Evolutionary conservation across 805 yeast genomes (phyloP).

Genomic region (Candida peoriensis): DNA sequence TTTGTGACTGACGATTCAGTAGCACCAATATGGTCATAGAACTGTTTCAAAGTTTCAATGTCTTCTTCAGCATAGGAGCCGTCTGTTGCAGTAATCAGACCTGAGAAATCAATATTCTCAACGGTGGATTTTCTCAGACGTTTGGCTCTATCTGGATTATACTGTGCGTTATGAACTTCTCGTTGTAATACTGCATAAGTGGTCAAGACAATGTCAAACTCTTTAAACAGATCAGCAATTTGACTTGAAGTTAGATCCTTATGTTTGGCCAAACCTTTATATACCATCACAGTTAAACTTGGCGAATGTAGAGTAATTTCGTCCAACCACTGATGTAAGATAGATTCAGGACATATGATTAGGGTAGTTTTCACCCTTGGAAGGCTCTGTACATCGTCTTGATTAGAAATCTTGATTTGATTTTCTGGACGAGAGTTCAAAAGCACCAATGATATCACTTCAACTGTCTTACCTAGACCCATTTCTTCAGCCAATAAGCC

Average conservation of each 20-base stretch:
- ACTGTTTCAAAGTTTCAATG: slow-evolving; percentile 6
- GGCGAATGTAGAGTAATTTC: slow-evolving; percentile 66
- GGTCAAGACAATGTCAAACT: slow-evolving; percentile 74
- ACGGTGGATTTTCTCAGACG: slow-evolving; percentile 16
- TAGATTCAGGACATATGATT: slow-evolving; percentile 82
- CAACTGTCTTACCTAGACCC: slow-evolving; percentile 97
- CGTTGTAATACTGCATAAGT: slow-evolving; percentile 66
- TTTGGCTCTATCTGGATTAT: slow-evolving; percentile 43
- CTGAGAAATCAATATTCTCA: too few species aligned
- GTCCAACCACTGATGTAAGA: slow-evolving; percentile 78
- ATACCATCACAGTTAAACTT: slow-evolving; percentile 52
- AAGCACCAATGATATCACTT: slow-evolving; percentile 60
- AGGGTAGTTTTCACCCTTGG: slow-evolving; percentile 62
- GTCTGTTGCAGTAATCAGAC: too few species aligned
- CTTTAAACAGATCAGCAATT: slow-evolving; percentile 48
- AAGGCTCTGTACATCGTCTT: slow-evolving; percentile 17
- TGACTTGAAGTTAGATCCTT: slow-evolving; percentile 27
- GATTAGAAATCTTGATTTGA: slow-evolving; percentile 5
- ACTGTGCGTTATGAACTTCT: slow-evolving; percentile 78
- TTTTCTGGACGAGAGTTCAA: slow-evolving; percentile 49
- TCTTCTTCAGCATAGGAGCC: not conserved
- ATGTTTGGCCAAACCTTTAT: slow-evolving; percentile 49
- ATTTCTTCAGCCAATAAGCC: slow-evolving; percentile 90
- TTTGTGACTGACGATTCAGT: slow-evolving; percentile 1
- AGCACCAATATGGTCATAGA: slow-evolving; percentile 11